Percentiles rank a stretch among this genome's conserved stretches.
These are phyloP conservation scores for Leccinum solheimii DNA, from an alignment of 1,284 basidiomycete genomes.

Conservation along the genomic window DNA sequence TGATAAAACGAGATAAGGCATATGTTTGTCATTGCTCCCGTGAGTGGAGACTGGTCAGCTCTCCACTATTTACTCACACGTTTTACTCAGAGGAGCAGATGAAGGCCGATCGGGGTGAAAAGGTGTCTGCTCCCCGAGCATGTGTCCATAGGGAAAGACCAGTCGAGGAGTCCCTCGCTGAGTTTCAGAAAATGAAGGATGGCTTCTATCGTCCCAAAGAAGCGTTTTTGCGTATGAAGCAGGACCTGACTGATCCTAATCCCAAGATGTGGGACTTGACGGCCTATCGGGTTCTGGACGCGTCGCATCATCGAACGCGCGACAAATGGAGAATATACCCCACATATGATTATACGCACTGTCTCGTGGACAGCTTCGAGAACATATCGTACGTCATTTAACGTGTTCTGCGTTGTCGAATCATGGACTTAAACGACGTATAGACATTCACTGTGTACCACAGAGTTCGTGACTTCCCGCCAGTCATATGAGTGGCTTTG, in stretches of 20 bases:
- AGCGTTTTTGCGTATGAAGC: slow-evolving; percentile 96
- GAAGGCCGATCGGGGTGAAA: slow-evolving; percentile 81
- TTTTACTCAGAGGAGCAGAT: slow-evolving; percentile 79
- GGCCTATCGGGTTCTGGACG: slow-evolving; percentile 91
- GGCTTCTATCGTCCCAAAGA: slow-evolving; percentile 90
- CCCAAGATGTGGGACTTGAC: slow-evolving; percentile 99
- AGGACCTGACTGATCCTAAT: slow-evolving; percentile 90
- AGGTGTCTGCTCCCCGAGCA: slow-evolving; percentile 78
- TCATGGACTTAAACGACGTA: background rate
- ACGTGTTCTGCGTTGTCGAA: background rate
- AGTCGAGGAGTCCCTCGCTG: slow-evolving; percentile 78
- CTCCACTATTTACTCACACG: slow-evolving; percentile 6
- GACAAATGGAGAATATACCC: slow-evolving; percentile 95
- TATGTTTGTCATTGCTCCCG: slow-evolving; percentile 97
- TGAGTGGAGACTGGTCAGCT: slow-evolving; percentile 42
- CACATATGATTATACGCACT: slow-evolving; percentile 99
- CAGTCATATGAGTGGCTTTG: slow-evolving; percentile 99
- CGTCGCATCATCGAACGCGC: slow-evolving; percentile 92
- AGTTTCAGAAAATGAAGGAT: slow-evolving; percentile 93
- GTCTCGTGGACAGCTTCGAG: slow-evolving; percentile 97
- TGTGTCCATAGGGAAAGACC: slow-evolving; percentile 87
- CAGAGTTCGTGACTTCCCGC: slow-evolving; percentile 95
- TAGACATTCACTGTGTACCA: slow-evolving; percentile 97
- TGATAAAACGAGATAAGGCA: slow-evolving; percentile 89
- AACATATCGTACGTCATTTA: slow-evolving; percentile 86